Percentiles rank a stretch among this genome's conserved stretches.
These are phyloP conservation scores for Amanita exitialis DNA, from an alignment of 768 basidiomycete species.

Conservation along the genomic window DNA sequence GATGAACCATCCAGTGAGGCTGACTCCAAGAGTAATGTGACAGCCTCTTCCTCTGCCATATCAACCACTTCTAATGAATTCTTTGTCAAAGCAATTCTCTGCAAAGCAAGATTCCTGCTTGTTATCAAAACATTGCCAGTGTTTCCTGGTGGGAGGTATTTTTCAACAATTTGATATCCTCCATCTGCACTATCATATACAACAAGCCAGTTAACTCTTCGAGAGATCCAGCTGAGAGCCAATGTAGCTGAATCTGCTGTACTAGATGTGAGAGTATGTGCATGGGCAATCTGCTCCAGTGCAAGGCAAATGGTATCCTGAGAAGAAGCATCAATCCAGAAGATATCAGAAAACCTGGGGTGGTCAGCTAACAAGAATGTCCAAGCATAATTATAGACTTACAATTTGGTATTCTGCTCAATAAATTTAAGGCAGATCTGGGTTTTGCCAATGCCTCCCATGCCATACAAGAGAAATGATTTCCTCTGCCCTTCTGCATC, in stretches of 20 bases:
- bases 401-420: background rate
- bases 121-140: constrained; percentile 12
- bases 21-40: constrained; percentile 1
- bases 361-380: background rate
- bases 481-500: background rate
- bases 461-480: constrained; percentile 12
- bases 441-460: constrained; percentile 11
- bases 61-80: constrained; percentile 5
- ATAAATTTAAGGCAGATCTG: background rate
- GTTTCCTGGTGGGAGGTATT: no score
- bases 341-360: constrained; percentile 11
- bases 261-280: background rate
- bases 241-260: background rate
- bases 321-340: constrained; percentile 16
- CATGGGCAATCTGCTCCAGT: constrained; percentile 5
- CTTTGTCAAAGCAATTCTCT: background rate
- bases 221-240: constrained; percentile 9
- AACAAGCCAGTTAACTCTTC: constrained; percentile 9
- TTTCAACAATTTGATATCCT: no score
- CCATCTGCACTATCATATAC: no score
- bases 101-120: constrained; percentile 8
- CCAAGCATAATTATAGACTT: background rate
- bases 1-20: background rate
- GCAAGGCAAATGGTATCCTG: constrained; percentile 4
- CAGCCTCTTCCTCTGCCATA: constrained; percentile 11